phyloP scores from a whole-genome alignment of 2,329 filamentous ascomycete species.

The Chaetomiaceae sp. region DNA sequence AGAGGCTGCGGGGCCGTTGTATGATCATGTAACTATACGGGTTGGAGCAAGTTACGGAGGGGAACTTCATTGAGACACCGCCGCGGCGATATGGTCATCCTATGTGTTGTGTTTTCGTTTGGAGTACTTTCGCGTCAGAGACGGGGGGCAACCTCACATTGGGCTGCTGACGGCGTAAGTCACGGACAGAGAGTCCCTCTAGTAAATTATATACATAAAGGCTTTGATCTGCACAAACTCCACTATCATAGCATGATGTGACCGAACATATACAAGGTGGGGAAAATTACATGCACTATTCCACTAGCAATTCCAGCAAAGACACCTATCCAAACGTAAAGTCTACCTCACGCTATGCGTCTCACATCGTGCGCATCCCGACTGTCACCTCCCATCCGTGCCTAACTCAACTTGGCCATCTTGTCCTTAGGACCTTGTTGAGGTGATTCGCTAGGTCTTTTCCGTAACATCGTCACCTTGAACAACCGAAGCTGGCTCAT shows the following conservation, averaged over 20 bases:
- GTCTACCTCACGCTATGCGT: no score
- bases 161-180: not conserved
- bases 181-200: not conserved
- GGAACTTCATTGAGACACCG: no score
- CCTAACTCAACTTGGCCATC: not conserved
- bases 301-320: no score
- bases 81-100: not conserved
- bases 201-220: not conserved
- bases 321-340: no score
- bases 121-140: no score
- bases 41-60: not conserved
- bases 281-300: no score
- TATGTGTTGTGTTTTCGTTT: not conserved
- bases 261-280: no score
- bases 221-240: not conserved
- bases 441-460: not conserved
- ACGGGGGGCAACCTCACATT: not conserved
- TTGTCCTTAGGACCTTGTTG: constrained; percentile 1
- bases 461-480: not conserved
- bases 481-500: not conserved
- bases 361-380: no score
- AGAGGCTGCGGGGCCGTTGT: not conserved
- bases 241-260: no score
- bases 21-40: not conserved
- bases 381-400: not conserved